These are phyloP conservation scores for Hermanozyma aechmeae DNA, from an alignment of 805 yeast species.

Conservation along the genomic window DNA sequence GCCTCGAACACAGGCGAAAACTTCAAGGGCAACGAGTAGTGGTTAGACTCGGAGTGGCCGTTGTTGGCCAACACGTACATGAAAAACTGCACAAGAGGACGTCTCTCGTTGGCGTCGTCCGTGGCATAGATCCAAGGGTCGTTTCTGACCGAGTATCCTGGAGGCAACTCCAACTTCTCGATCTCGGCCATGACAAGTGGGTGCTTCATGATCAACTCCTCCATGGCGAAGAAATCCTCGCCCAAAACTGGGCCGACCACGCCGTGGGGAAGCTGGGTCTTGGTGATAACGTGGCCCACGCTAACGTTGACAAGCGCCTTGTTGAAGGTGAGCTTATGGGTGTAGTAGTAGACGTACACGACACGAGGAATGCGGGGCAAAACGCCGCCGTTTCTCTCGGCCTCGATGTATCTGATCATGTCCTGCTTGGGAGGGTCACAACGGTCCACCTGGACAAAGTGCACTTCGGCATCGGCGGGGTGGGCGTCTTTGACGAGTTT, in stretches of 20 bases:
- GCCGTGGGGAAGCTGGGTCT: conserved; percentile 48
- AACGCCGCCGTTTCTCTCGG: conserved; percentile 42
- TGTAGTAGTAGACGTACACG: conserved; percentile 59
- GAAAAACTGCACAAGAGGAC: conserved; percentile 63
- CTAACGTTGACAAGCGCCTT: conserved; percentile 66
- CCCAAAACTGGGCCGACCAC: conserved; percentile 65
- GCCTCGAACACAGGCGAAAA: conserved; percentile 68
- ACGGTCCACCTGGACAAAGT: conserved; percentile 59
- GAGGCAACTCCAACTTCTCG: conserved; percentile 57
- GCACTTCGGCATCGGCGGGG: conserved; percentile 44
- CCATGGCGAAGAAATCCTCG: conserved; percentile 50
- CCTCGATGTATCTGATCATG: conserved; percentile 58
- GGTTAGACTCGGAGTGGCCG: conserved; percentile 63
- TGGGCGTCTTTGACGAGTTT: conserved; percentile 52
- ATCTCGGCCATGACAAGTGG: conserved; percentile 57
- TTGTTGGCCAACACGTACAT: conserved; percentile 61
- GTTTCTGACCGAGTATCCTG: conserved; percentile 42
- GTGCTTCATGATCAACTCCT: conserved; percentile 39
- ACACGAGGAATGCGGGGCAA: conserved; percentile 61
- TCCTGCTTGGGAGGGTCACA: conserved; percentile 73
- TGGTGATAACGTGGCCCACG: conserved; percentile 51
- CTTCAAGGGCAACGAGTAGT: conserved; percentile 64
- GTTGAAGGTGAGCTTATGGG: conserved; percentile 43
- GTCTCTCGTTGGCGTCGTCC: conserved; percentile 50
- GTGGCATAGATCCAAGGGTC: conserved; percentile 89